Percentiles rank a stretch among this genome's conserved stretches.
Conservation (phyloP, 116 monocot genomes). For the Posidonia oceanica region DNA sequence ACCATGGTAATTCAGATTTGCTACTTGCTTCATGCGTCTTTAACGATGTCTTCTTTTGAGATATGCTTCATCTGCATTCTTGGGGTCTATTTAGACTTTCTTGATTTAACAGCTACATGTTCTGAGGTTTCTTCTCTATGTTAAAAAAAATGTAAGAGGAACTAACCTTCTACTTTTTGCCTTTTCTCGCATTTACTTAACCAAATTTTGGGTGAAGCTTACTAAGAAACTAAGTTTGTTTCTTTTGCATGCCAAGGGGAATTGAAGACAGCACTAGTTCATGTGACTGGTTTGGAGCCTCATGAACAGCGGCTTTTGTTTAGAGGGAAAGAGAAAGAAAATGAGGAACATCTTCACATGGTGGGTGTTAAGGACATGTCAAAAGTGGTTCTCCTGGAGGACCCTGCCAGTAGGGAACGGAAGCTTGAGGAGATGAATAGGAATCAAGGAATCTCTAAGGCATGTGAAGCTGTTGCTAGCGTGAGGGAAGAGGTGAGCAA, state of each 20-base stretch:
- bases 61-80: too few species aligned
- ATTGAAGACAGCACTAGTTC: constrained; percentile 50
- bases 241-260: constrained; percentile 41
- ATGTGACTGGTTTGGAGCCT: constrained; percentile 50
- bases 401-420: constrained; percentile 54
- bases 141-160: too few species aligned
- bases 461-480: constrained; percentile 50
- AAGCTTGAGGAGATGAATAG: constrained; percentile 32
- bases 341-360: constrained; percentile 59
- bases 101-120: too few species aligned
- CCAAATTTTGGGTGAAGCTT: too few species aligned
- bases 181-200: too few species aligned
- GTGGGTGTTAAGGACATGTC: constrained; percentile 71
- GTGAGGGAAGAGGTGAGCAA: constrained; percentile 63
- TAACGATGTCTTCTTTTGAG: too few species aligned
- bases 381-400: constrained; percentile 71
- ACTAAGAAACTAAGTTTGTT: not conserved
- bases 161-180: too few species aligned
- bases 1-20: too few species aligned
- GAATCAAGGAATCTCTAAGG: constrained; percentile 19
- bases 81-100: too few species aligned
- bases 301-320: constrained; percentile 72
- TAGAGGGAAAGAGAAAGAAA: constrained; percentile 70
- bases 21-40: too few species aligned
- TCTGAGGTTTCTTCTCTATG: too few species aligned